Evolutionary conservation across 148 eudicot species (phyloP), one percentile per base, ranked within the genome.

Genomic region (Camellia lanceoleosa): DNA sequence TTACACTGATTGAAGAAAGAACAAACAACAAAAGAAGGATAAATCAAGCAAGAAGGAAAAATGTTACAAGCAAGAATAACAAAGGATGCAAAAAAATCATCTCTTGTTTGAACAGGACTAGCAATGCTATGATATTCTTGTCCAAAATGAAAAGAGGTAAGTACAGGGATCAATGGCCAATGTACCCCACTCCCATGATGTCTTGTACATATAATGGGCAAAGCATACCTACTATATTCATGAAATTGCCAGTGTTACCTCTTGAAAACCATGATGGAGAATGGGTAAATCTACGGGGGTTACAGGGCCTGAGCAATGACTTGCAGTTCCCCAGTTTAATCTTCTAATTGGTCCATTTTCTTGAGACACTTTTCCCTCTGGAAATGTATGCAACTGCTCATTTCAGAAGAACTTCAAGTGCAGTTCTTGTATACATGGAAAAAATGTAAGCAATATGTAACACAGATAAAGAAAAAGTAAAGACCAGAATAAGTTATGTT

Each of bases 281-380:
- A 95, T 91, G 44, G 99, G 99, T 86, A 95, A 84, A 75, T 93
- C 93, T 80, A 95, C 86, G 1, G 99, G 99, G 62, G 97, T 90
- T 68, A 95, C 89, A 44, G 93, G 43, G 95, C 90, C 72, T 97
- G 97, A 61, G 79, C 97, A 76, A 95, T 93, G 56, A 86, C 99
- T 95, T 14, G 99, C 99, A 85, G 99, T 93, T 76, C 99, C 99
- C 99, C 98, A 95, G 82, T 95, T 95, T 80, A 95, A 86, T 82
- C 99, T 84, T 82, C 93, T 84, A 82, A 93, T 91, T 9, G 97
- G 97, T 82, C 81, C 87, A 85, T 87, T 89, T 81, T 91, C 87
- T 84, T 92, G 99, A 69, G 68, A 90, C 75, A 95, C 97, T 83
- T 95, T 95, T 43, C 97, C 99, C 84, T 95, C 95, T 47, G 97